phyloP scores from a whole-genome alignment of 2,329 filamentous ascomycete species.

The Bipolaris cookei region DNA sequence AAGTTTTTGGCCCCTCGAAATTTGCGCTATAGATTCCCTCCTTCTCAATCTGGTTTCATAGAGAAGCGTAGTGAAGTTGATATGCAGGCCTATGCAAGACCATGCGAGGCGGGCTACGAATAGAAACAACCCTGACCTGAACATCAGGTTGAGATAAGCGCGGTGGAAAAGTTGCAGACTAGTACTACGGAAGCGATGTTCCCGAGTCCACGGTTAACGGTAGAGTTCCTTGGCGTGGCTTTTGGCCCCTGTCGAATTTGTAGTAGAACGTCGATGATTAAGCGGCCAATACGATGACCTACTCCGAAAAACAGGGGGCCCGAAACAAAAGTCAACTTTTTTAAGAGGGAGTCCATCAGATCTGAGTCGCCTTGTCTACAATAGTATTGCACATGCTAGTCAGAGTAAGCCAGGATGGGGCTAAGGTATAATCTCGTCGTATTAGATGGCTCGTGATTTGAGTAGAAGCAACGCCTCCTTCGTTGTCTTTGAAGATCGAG shows the following conservation, averaged over 20 bases:
- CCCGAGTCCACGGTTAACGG: neutral
- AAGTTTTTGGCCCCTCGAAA: neutral
- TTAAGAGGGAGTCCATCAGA: neutral
- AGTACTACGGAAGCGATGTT: neutral
- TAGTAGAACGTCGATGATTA: slow-evolving; percentile 1
- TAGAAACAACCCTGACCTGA: neutral
- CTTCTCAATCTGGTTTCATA: neutral
- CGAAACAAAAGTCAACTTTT: neutral
- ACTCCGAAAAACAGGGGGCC: neutral
- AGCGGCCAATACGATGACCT: neutral
- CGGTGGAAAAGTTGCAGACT: neutral
- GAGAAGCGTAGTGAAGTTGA: neutral
- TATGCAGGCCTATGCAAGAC: neutral
- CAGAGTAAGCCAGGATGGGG: neutral
- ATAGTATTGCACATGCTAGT: neutral
- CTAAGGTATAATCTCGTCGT: neutral
- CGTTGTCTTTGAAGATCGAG: neutral
- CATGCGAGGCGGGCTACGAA: neutral
- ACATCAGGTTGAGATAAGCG: too few relatives aligned
- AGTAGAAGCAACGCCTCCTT: neutral
- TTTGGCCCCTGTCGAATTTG: neutral
- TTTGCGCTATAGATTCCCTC: too few relatives aligned
- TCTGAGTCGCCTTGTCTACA: neutral
- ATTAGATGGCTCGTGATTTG: neutral
- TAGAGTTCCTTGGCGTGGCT: neutral